Conservation (phyloP, 23 red algal genomes). For the Gracilaria domingensis region DNA sequence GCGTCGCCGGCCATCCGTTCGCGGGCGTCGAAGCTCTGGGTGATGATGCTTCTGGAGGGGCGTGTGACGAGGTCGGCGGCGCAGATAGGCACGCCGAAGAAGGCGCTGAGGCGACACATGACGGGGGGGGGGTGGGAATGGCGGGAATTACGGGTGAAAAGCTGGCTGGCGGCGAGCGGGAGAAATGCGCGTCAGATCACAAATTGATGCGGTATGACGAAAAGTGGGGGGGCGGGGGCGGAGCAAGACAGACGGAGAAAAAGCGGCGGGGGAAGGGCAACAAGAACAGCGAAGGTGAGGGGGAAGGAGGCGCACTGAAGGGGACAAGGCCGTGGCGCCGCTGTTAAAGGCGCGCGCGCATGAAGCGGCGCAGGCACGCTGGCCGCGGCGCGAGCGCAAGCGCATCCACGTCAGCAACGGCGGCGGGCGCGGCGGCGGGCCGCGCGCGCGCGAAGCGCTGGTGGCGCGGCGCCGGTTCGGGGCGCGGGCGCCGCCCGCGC, state of each 20-base stretch:
- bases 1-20: conserved; percentile 82
- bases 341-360: too few species aligned
- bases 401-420: conserved; percentile 4
- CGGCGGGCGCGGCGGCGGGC: too few species aligned
- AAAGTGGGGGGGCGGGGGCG: neutral
- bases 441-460: neutral
- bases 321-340: too few species aligned
- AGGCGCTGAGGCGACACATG: conserved; percentile 92
- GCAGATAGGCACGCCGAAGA: conserved; percentile 80
- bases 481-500: too few species aligned
- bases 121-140: neutral
- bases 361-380: neutral
- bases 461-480: neutral
- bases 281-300: neutral
- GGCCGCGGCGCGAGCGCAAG: too few species aligned
- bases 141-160: neutral
- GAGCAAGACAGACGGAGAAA: neutral
- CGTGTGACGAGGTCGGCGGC: conserved; percentile 89
- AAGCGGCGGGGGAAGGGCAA: neutral
- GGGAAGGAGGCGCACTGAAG: conserved; percentile 15
- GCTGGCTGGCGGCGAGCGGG: neutral
- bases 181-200: neutral
- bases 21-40: conserved; percentile 79
- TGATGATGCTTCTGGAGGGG: conserved; percentile 87
- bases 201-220: neutral